Evolutionary conservation across 352 stramenopile genomes (phyloP).

Genomic region (Pilasporangium apinafurcum): DNA sequence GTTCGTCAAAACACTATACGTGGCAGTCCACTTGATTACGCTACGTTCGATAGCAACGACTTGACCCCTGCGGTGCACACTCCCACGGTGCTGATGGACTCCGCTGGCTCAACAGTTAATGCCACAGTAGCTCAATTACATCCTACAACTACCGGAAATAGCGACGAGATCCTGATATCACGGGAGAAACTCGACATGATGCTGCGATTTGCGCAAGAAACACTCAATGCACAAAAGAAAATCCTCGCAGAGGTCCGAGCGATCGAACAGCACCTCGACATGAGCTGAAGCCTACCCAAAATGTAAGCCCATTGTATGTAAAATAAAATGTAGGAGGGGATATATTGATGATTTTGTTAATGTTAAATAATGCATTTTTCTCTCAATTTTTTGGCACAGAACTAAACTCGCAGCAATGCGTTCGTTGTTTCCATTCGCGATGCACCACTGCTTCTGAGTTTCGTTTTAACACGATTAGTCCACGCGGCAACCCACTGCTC

Average conservation of each 20-base stretch:
- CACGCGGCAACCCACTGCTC: constrained; percentile 29
- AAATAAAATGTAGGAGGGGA: too few relatives aligned
- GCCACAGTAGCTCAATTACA: neutral
- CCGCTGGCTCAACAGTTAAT: neutral
- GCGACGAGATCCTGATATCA: constrained; percentile 33
- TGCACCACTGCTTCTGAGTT: too few relatives aligned
- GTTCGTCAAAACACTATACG: constrained; percentile 24
- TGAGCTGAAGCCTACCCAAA: constrained; percentile 1
- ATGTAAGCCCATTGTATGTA: neutral
- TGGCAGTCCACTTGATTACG: constrained; percentile 13
- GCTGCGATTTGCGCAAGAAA: constrained; percentile 48
- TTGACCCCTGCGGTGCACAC: neutral
- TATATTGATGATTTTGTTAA: too few relatives aligned
- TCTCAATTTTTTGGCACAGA: too few relatives aligned
- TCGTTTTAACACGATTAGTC: constrained; percentile 2
- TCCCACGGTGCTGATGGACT: constrained; percentile 1
- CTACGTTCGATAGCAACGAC: constrained; percentile 7
- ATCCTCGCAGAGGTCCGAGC: constrained; percentile 49
- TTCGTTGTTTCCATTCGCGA: too few relatives aligned
- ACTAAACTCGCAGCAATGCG: too few relatives aligned
- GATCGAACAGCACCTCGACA: constrained; percentile 33
- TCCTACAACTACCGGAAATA: too few relatives aligned
- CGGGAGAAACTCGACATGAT: constrained; percentile 49
- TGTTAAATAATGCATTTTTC: too few relatives aligned
- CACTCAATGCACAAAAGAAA: constrained; percentile 48